Percentiles rank a stretch among this genome's conserved stretches.
phyloP scores from a whole-genome alignment of 176 grass and related monocot genomes.

The Neostapfia colusana region DNA sequence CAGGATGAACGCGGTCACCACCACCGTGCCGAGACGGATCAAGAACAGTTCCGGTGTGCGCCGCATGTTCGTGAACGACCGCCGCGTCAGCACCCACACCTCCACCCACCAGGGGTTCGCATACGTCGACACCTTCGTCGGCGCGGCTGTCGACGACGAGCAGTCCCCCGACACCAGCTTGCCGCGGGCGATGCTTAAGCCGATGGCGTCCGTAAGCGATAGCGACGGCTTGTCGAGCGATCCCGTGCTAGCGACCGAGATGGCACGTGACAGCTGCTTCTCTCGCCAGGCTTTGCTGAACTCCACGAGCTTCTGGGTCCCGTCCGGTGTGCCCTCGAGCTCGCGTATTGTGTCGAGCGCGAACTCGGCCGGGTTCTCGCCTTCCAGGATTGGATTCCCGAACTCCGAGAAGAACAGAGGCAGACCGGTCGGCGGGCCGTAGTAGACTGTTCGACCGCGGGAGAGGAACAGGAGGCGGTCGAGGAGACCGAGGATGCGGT shows the following conservation, averaged over 20 bases:
- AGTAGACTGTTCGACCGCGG: constrained; percentile 69
- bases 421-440: constrained; percentile 46
- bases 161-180: constrained; percentile 57
- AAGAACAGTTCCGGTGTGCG: constrained; percentile 71
- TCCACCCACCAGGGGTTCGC: constrained; percentile 84
- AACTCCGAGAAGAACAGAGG: constrained; percentile 63
- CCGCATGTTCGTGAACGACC: constrained; percentile 66
- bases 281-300: constrained; percentile 47
- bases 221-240: background rate
- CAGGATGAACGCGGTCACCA: constrained; percentile 66
- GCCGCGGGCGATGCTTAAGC: constrained; percentile 53
- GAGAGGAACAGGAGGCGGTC: constrained; percentile 73
- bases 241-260: background rate
- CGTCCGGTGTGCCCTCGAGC: constrained; percentile 40
- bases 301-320: constrained; percentile 39
- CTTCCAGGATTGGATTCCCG: constrained; percentile 60
- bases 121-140: constrained; percentile 45
- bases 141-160: background rate
- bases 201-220: constrained; percentile 51
- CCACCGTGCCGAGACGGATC: constrained; percentile 57
- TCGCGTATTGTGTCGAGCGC: constrained; percentile 72
- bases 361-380: constrained; percentile 85
- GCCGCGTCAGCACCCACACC: constrained; percentile 59
- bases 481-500: constrained; percentile 67
- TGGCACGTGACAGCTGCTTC: background rate